Evolutionary conservation across 192 early-diverging fungal species (phyloP).

Genomic region (Coemansia sp.): DNA sequence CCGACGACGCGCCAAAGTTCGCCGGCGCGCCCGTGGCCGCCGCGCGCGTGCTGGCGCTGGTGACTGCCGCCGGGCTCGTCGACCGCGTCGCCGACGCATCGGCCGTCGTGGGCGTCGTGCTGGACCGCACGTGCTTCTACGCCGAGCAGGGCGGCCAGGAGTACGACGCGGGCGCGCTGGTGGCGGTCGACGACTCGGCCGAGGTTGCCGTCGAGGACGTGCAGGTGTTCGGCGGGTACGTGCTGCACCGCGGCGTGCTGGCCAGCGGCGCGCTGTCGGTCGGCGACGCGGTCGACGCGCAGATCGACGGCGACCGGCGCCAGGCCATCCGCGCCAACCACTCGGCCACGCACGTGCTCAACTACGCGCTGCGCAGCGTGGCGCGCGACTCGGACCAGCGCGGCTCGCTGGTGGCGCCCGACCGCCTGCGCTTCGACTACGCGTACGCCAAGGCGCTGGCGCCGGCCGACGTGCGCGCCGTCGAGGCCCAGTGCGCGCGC

Average conservation of each 20-base stretch:
- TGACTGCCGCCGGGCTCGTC: conserved; percentile 58
- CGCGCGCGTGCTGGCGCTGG: conserved; percentile 73
- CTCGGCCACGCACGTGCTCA: conserved; percentile 94
- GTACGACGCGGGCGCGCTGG: conserved; percentile 87
- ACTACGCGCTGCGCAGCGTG: conserved; percentile 89
- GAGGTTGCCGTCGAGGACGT: conserved; percentile 93
- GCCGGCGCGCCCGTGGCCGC: conserved; percentile 63
- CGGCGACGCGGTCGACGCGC: conserved; percentile 70
- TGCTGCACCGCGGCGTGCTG: conserved; percentile 94
- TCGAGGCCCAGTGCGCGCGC: conserved; percentile 79
- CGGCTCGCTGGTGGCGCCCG: conserved; percentile 94
- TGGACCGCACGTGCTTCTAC: conserved; percentile 97
- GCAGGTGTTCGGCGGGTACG: conserved; percentile 92
- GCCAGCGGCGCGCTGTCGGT: conserved; percentile 80
- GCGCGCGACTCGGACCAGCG: conserved; percentile 81
- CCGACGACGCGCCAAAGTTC: conserved; percentile 90
- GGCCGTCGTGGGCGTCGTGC: conserved; percentile 79
- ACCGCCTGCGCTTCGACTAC: conserved; percentile 97
- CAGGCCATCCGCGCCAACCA: conserved; percentile 95
- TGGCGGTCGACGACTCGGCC: conserved; percentile 78
- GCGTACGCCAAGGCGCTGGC: conserved; percentile 74
- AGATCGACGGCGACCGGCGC: conserved; percentile 89
- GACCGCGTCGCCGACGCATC: background rate
- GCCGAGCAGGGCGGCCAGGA: conserved; percentile 97
- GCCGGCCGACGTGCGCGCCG: conserved; percentile 65